Percentiles rank a stretch among this genome's conserved stretches.
These are phyloP conservation scores for Euphorbia peplus DNA, from an alignment of 345 rosid genomes.

Conservation along the genomic window DNA sequence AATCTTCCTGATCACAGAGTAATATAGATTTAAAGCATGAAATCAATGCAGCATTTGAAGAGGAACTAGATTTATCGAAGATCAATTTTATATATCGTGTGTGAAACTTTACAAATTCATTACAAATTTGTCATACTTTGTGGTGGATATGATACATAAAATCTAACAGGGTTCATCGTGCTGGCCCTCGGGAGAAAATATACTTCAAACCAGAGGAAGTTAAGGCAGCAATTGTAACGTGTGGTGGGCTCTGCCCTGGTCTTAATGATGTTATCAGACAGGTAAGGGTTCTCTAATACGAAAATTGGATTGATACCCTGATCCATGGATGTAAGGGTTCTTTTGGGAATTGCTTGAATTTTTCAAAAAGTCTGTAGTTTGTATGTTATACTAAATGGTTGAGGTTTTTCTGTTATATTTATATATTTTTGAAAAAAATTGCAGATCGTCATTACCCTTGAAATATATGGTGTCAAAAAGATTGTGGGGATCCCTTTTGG, in stretches of 20 bases:
- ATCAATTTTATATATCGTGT: neutral
- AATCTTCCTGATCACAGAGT: neutral
- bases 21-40: neutral
- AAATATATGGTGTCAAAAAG: conserved; percentile 91
- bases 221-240: conserved; percentile 86
- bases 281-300: conserved; percentile 34
- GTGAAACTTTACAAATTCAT: neutral
- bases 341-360: neutral
- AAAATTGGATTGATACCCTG: conserved; percentile 7
- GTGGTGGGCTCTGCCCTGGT: conserved; percentile 97
- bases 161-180: conserved; percentile 75
- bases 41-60: neutral
- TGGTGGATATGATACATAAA: conserved; percentile 8
- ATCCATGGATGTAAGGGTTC: neutral
- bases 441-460: conserved; percentile 95
- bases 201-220: conserved; percentile 86
- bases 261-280: conserved; percentile 94
- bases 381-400: neutral
- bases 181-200: conserved; percentile 90
- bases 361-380: neutral
- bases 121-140: neutral
- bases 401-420: conserved; percentile 15
- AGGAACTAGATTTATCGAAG: neutral
- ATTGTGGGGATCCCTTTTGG: conserved; percentile 95
- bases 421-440: conserved; percentile 1